Base-by-base conservation (phyloP, 2,329 filamentous ascomycete species). In the Metarhizium rileyi region DNA sequence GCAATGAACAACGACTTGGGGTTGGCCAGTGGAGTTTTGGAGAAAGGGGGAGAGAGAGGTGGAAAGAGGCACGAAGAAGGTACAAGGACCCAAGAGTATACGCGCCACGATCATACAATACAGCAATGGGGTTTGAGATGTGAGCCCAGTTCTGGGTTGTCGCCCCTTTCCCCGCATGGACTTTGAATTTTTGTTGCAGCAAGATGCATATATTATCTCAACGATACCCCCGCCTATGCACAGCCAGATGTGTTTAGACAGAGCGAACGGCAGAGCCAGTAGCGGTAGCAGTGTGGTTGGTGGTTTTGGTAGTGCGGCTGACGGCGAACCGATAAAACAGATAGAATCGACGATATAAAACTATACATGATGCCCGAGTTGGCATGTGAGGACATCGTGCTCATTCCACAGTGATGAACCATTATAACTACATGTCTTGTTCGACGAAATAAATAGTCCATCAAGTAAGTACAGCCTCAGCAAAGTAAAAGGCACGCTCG, bases 201-300 rank as follows among this genome's bases (percentile, higher is more conserved):
- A 40, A 58, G 55, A 61, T 63, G 62, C 61, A 64, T 64, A 56
- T 42, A 26, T 57, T 61, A 67, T 67, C 64, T 67, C 64, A 67
- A 67, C 64, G 64, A 67, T 66, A 67, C 64, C 64, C n/a, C 64
- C 63, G 63, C 57, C 53, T 57, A 47, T 52, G 56, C 53, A 54
- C 50, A 51, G 49, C 50, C 50, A 48, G 35, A 50, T 46, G 50
- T 49, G 30, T 36, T 47, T 48, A 58, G 58, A 56, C 49, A 50
- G 38, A 49, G 41, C 18, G 12, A 43, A 42, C 5, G 22, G 41
- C 33, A 47, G 18, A 47, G 48, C 45, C 42, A 45, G 43, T n/a
- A 23, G 20, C 2, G 41, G 7, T 38, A 22, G n/a, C 10, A 22
- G 14, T 16, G 40, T 16, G 22, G n/a, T n/a, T n/a, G n/a, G n/a